Evolutionary conservation across 495 filamentous ascomycete species (phyloP).

Genomic region (Hyaloscypha variabilis): DNA sequence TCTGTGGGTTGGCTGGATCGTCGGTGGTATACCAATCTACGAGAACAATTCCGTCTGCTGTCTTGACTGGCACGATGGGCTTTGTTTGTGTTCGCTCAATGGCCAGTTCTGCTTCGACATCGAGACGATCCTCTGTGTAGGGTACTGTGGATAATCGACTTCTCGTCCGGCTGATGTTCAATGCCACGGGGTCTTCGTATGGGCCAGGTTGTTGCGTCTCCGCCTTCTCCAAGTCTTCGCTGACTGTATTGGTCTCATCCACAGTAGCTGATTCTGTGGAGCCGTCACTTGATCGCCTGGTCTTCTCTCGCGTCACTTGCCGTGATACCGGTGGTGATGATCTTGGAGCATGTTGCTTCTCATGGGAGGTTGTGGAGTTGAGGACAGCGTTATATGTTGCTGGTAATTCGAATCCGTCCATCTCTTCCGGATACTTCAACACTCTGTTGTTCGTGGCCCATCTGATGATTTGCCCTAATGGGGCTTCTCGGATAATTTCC

Average conservation of each 20-base stretch:
- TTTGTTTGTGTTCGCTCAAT: conserved; percentile 48
- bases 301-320: conserved; percentile 8
- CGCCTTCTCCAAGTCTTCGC: conserved; percentile 19
- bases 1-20: conserved; percentile 55
- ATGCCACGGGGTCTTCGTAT: conserved; percentile 57
- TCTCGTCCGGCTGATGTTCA: conserved; percentile 39
- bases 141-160: conserved; percentile 37
- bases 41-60: conserved; percentile 51
- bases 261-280: conserved; percentile 7
- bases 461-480: conserved; percentile 56
- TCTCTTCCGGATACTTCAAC: conserved; percentile 58
- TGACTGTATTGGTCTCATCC: conserved; percentile 2
- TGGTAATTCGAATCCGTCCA: conserved; percentile 51
- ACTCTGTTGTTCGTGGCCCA: conserved; percentile 49
- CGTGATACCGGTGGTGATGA: not conserved
- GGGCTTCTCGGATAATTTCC: conserved; percentile 51
- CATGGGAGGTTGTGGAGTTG: conserved; percentile 30
- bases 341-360: conserved; percentile 10
- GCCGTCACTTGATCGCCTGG: conserved; percentile 9
- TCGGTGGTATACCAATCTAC: conserved; percentile 59
- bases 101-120: conserved; percentile 44
- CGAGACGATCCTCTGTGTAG: conserved; percentile 42
- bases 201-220: conserved; percentile 40
- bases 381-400: conserved; percentile 44
- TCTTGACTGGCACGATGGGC: conserved; percentile 47